A percentile compares a stretch with the other conserved stretches of the same genome.
These are phyloP conservation scores for Ceratocystis cacaofunesta DNA, from an alignment of 2,329 filamentous ascomycete species.

Conservation along the genomic window DNA sequence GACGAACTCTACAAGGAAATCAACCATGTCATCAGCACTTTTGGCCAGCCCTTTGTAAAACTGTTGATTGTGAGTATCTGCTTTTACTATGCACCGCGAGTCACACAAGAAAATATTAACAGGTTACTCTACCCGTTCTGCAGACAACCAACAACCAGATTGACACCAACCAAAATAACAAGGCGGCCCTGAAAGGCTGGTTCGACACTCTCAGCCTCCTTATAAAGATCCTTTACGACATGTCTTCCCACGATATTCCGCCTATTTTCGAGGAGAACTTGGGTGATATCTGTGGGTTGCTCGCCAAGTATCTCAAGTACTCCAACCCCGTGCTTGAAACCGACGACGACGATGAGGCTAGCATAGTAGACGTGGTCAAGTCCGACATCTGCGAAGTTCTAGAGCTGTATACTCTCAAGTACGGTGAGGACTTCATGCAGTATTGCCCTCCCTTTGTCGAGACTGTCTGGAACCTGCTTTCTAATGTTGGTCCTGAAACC, in stretches of 20 bases:
- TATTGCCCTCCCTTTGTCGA: conserved; percentile 74
- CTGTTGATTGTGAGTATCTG: conserved; percentile 50
- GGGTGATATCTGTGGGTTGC: conserved; percentile 54
- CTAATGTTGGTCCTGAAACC: conserved; percentile 68
- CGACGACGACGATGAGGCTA: conserved; percentile 78
- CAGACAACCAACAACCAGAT: conserved; percentile 57
- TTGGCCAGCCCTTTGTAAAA: conserved; percentile 68
- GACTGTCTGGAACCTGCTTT: conserved; percentile 82
- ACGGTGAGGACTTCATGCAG: conserved; percentile 78
- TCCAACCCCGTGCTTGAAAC: conserved; percentile 70
- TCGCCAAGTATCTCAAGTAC: conserved; percentile 89
- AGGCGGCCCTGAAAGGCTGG: conserved; percentile 56
- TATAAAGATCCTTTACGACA: conserved; percentile 85
- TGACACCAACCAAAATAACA: conserved; percentile 59
- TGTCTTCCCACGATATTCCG: conserved; percentile 93
- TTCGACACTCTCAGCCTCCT: conserved; percentile 78
- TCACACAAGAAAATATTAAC: not conserved
- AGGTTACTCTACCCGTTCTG: not conserved
- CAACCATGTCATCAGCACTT: conserved; percentile 81
- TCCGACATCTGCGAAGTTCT: conserved; percentile 86
- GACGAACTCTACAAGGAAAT: conserved; percentile 90
- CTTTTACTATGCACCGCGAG: not conserved
- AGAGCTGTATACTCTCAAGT: conserved; percentile 85
- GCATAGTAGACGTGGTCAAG: conserved; percentile 71
- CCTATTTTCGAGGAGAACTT: conserved; percentile 90